Conservation (phyloP, 2,329 filamentous ascomycete species). For the Chaetothyriales sp. region DNA sequence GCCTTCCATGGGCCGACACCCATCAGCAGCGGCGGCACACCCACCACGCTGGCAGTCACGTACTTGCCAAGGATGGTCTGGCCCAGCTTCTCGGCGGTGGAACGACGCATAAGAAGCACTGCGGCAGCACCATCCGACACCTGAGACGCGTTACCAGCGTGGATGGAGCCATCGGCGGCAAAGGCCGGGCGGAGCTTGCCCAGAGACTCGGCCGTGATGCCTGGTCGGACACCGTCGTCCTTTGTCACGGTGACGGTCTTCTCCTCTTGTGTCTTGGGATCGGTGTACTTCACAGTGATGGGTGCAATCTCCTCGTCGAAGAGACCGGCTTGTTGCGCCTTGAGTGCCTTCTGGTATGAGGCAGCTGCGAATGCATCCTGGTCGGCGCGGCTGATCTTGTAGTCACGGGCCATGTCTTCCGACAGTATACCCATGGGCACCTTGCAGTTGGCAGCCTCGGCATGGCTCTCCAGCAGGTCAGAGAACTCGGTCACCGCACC, state of each 20-base stretch:
- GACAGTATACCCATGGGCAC: slow-evolving; percentile 91
- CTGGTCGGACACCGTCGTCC: slow-evolving; percentile 75
- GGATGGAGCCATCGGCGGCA: slow-evolving; percentile 79
- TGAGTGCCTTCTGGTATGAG: slow-evolving; percentile 78
- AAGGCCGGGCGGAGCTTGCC: slow-evolving; percentile 83
- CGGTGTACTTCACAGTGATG: slow-evolving; percentile 70
- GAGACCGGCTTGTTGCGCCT: slow-evolving; percentile 74
- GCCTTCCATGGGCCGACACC: slow-evolving; percentile 90
- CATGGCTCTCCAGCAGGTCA: slow-evolving; percentile 65
- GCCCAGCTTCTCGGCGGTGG: slow-evolving; percentile 71
- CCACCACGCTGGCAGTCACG: slow-evolving; percentile 69
- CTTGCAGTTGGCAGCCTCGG: slow-evolving; percentile 85
- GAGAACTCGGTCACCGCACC: slow-evolving; percentile 84
- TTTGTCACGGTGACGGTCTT: slow-evolving; percentile 67
- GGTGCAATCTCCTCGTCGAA: slow-evolving; percentile 87
- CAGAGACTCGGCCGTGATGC: slow-evolving; percentile 78
- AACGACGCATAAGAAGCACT: slow-evolving; percentile 88
- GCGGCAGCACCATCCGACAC: slow-evolving; percentile 92
- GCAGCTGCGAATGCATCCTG: slow-evolving; percentile 92
- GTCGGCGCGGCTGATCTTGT: slow-evolving; percentile 50
- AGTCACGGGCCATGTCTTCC: slow-evolving; percentile 86
- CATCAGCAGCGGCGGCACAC: slow-evolving; percentile 88
- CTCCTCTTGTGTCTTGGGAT: slow-evolving; percentile 78
- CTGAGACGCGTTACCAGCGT: slow-evolving; percentile 90
- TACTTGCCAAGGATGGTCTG: slow-evolving; percentile 88